Evolutionary conservation across 805 yeast genomes (phyloP), one percentile per base, ranked within the genome.

Genomic region (Yamadazyma philogaea): DNA sequence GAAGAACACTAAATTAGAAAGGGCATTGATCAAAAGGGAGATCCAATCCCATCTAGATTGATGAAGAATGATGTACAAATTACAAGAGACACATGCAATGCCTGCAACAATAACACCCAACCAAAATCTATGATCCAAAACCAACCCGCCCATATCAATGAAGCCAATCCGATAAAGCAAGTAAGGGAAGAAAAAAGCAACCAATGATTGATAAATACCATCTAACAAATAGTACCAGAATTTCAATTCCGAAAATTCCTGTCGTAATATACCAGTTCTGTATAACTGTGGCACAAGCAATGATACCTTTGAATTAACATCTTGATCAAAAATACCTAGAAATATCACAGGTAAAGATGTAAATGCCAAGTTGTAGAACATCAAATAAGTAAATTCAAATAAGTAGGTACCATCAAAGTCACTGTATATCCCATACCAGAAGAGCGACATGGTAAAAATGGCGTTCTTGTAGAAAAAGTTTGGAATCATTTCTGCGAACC

Each of bases 21-120:
- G 53, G 2, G 68, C 66, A 41, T 77, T 74, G 45, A 82, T 73
- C 42, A 82, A 54, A 10, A 70, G 54, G 4, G 84, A 75, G 35
- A 83, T 66, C 87, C 88, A 84, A 63, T 86, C 95, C 95, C 95
- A 86, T 56, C 88, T 74, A 56, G 76, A 77, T 57, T 83, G 87
- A 52, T 82, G 88, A 48, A 82, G 59, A 50, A 82, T 56, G 43
- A 85, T 74, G 58, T 82, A 84, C 3, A 76, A 46, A 55, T 86
- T 82, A 65, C 90, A 83, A 0, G 90, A 61, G 18, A 81, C 67
- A 38, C 79, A 82, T 3, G 89, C 75, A 53, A 84, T 82, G 21
- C 81, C 69, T 1, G 86, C 79, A 41, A 82, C 87, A 38, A 76
- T 64, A 0, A 79, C 68, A 57, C 93, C 95, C 46, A 86, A 74